Conservation (phyloP, 306 rosid species). For the Medicago ruthenica region DNA sequence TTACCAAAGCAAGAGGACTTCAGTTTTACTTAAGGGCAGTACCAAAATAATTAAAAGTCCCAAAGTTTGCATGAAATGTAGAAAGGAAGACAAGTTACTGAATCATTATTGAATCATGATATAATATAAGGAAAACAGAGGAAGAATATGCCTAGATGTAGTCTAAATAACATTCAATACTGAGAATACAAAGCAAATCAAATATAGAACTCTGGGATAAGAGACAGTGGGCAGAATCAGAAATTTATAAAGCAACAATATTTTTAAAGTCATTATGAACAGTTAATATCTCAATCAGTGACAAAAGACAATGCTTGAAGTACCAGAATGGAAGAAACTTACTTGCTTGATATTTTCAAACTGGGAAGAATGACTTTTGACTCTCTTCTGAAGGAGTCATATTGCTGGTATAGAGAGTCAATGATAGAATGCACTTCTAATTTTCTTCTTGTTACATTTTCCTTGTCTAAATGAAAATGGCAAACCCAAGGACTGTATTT, state of each 20-base stretch:
- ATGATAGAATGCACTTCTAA: constrained; percentile 65
- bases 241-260: constrained; percentile 8
- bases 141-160: constrained; percentile 29
- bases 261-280: constrained; percentile 10
- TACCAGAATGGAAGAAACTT: constrained; percentile 48
- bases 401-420: constrained; percentile 56
- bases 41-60: constrained; percentile 2
- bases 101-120: constrained; percentile 7
- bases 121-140: background rate
- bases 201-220: constrained; percentile 8
- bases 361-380: constrained; percentile 51
- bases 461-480: constrained; percentile 84
- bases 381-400: constrained; percentile 46
- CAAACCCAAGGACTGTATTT: constrained; percentile 84
- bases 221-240: constrained; percentile 21
- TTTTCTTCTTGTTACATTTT: constrained; percentile 59
- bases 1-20: constrained; percentile 11
- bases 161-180: constrained; percentile 8
- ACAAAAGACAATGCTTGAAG: constrained; percentile 32
- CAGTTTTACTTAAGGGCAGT: constrained; percentile 4
- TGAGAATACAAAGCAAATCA: constrained; percentile 6
- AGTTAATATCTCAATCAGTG: constrained; percentile 11
- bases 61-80: constrained; percentile 15
- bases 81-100: constrained; percentile 2
- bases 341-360: constrained; percentile 72